Conservation (phyloP, 2,329 filamentous ascomycete species). For the Colletotrichum viniferum region DNA sequence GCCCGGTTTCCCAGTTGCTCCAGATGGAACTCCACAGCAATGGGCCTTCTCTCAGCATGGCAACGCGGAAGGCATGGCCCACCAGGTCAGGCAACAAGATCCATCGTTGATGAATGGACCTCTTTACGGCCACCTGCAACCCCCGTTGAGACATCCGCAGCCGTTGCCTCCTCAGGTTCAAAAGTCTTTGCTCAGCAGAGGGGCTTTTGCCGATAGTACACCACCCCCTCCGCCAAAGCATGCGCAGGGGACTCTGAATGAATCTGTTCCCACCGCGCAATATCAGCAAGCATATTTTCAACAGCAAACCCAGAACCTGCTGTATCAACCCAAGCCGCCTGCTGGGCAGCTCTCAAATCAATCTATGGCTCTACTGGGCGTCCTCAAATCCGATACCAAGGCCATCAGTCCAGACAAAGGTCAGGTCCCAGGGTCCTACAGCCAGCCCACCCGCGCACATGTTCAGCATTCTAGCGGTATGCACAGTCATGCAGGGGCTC, state of each 20-base stretch:
- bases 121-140: slow-evolving; percentile 11
- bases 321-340: slow-evolving; percentile 20
- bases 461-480: background rate
- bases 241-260: background rate
- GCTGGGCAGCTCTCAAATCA: slow-evolving; percentile 33
- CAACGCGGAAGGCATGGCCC: background rate
- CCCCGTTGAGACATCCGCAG: slow-evolving; percentile 43
- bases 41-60: slow-evolving; percentile 5
- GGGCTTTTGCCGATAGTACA: slow-evolving; percentile 8
- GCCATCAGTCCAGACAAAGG: background rate
- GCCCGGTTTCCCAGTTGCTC: slow-evolving; percentile 31
- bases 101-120: background rate
- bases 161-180: slow-evolving; percentile 62
- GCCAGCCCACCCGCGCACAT: background rate
- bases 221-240: slow-evolving; percentile 21
- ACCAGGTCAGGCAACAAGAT: background rate
- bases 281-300: background rate
- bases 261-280: background rate
- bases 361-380: slow-evolving; percentile 40
- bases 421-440: background rate
- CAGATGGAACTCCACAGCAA: slow-evolving; percentile 7
- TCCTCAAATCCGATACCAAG: slow-evolving; percentile 38
- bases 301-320: slow-evolving; percentile 19
- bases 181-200: slow-evolving; percentile 24
- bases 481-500: background rate